These are phyloP conservation scores for Colletotrichum sidae DNA, from an alignment of 2,329 filamentous ascomycete species.

Conservation along the genomic window DNA sequence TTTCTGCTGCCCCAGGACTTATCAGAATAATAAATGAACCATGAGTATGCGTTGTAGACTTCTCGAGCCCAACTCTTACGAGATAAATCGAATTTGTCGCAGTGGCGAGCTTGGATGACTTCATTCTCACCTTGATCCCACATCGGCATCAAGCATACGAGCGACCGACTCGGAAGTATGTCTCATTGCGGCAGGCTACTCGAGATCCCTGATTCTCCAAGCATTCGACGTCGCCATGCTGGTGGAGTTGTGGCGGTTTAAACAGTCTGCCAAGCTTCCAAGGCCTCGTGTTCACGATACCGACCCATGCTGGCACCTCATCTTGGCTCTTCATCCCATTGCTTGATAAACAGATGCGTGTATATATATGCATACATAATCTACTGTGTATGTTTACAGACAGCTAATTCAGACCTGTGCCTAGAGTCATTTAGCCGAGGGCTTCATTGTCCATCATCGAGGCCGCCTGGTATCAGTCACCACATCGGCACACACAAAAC, in stretches of 20 bases:
- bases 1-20: too few species aligned
- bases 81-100: too few species aligned
- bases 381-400: too few species aligned
- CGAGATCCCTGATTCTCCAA: background rate
- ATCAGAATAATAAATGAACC: too few species aligned
- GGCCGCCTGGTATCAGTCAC: too few species aligned
- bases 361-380: too few species aligned
- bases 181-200: constrained; percentile 26
- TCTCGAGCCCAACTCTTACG: too few species aligned
- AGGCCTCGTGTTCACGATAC: constrained; percentile 29
- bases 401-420: too few species aligned
- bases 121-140: background rate
- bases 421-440: too few species aligned
- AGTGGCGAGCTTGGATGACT: too few species aligned
- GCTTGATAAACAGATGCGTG: background rate
- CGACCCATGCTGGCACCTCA: background rate
- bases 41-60: too few species aligned
- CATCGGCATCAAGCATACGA: constrained; percentile 11
- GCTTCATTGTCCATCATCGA: too few species aligned
- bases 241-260: constrained; percentile 8
- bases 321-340: constrained; percentile 1
- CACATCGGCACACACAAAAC: background rate
- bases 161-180: constrained; percentile 13
- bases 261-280: constrained; percentile 12
- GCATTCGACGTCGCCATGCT: constrained; percentile 2